Percentiles rank a stretch among this genome's conserved stretches.
These are phyloP conservation scores for Trichophyton benhamiae DNA, from an alignment of 2,329 filamentous ascomycete species.

Conservation along the genomic window DNA sequence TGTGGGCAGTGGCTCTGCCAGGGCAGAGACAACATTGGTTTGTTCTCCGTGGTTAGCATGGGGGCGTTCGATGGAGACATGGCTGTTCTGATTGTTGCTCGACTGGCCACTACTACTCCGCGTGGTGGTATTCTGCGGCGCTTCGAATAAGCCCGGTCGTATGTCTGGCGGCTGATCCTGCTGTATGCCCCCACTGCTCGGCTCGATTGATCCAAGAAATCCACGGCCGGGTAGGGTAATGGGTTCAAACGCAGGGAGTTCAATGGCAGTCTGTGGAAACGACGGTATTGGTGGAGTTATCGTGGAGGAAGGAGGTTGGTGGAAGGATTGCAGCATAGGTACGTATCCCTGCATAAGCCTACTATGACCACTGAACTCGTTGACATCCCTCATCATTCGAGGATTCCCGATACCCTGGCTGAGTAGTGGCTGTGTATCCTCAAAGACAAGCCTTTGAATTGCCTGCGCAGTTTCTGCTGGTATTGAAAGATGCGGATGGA, in stretches of 20 bases:
- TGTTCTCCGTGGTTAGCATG: background rate
- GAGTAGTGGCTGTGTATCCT: background rate
- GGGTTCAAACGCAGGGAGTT: background rate
- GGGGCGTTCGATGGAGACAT: no score
- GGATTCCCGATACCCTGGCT: background rate
- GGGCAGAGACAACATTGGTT: background rate
- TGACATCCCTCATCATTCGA: background rate
- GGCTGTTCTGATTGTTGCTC: no score
- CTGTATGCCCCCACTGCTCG: background rate
- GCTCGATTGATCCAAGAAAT: background rate
- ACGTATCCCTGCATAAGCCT: background rate
- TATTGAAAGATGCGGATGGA: constrained; percentile 9
- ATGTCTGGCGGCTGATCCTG: background rate
- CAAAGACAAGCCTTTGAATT: constrained; percentile 5
- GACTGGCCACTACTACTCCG: no score
- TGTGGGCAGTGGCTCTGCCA: background rate
- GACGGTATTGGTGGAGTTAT: background rate
- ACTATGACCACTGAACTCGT: background rate
- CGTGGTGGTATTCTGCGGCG: background rate
- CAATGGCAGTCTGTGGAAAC: background rate
- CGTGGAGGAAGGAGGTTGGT: background rate
- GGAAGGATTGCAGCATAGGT: background rate
- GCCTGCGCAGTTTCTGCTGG: constrained; percentile 11
- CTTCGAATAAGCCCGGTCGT: background rate
- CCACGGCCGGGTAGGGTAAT: background rate